Conservation (phyloP, 768 basidiomycete species). For the Suillus luteus region DNA sequence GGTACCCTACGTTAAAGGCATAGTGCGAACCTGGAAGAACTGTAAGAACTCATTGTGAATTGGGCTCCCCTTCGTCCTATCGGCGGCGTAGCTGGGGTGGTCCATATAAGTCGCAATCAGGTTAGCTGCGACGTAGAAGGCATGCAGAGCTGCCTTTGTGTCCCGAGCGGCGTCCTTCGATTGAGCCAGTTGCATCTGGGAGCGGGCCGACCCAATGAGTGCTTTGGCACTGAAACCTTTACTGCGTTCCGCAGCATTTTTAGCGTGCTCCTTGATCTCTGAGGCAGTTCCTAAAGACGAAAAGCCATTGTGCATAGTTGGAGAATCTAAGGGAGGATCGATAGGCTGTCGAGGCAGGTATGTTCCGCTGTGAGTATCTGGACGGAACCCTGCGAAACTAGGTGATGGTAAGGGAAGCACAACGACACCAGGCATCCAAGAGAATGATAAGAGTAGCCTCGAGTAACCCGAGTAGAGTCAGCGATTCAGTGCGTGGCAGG, state of each 20-base stretch:
- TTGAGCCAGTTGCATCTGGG: constrained; percentile 55
- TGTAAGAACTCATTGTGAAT: constrained; percentile 64
- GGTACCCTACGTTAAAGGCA: constrained; percentile 13
- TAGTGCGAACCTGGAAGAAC: constrained; percentile 60
- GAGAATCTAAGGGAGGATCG: not conserved
- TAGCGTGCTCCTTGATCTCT: constrained; percentile 52
- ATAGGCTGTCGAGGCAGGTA: constrained; percentile 17
- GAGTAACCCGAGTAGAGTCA: constrained; percentile 5
- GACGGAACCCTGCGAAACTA: constrained; percentile 30
- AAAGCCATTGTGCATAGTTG: constrained; percentile 45
- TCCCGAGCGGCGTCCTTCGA: constrained; percentile 58
- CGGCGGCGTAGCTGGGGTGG: constrained; percentile 54
- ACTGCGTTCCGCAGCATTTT: constrained; percentile 49
- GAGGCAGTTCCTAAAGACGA: constrained; percentile 34
- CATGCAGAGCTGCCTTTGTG: constrained; percentile 58
- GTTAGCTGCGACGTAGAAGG: constrained; percentile 62
- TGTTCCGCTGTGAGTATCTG: constrained; percentile 27
- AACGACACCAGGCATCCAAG: constrained; percentile 44
- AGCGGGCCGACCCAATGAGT: constrained; percentile 64
- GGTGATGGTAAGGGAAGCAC: constrained; percentile 42
- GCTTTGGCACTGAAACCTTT: constrained; percentile 60
- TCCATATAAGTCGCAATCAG: constrained; percentile 61
- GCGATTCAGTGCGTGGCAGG: constrained; percentile 8
- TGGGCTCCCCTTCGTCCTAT: constrained; percentile 51
- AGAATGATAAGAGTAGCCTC: constrained; percentile 9